Evolutionary conservation across 2,329 filamentous ascomycete species (phyloP).

Genomic region (Calonectria henricotiae): DNA sequence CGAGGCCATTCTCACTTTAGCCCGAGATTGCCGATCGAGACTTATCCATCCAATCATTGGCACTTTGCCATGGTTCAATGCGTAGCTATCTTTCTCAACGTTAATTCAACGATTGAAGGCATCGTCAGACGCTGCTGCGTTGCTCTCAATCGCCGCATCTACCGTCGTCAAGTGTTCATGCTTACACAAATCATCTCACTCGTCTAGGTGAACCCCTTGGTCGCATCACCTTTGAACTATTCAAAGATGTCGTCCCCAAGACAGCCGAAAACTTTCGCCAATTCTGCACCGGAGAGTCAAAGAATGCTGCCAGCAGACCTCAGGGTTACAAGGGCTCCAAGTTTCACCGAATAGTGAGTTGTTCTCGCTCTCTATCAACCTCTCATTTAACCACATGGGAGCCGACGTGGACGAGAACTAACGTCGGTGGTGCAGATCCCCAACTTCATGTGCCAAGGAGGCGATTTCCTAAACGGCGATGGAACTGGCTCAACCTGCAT

Average conservation of each 20-base stretch:
- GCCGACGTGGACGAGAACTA: slow-evolving; percentile 26
- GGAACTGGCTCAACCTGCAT: slow-evolving; percentile 91
- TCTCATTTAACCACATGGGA: too few relatives aligned
- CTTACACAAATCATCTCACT: slow-evolving; percentile 21
- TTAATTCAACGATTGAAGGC: background rate
- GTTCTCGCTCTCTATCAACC: slow-evolving; percentile 15
- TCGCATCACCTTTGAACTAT: slow-evolving; percentile 92
- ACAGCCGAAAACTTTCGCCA: slow-evolving; percentile 98
- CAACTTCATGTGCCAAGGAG: slow-evolving; percentile 98
- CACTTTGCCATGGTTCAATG: background rate
- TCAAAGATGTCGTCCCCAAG: slow-evolving; percentile 85
- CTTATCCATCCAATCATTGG: background rate
- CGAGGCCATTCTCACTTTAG: slow-evolving; percentile 32
- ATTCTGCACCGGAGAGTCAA: slow-evolving; percentile 95
- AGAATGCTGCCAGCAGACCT: slow-evolving; percentile 81
- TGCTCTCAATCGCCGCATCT: too few relatives aligned
- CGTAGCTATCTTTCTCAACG: background rate
- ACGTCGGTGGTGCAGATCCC: slow-evolving; percentile 76
- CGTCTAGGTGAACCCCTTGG: slow-evolving; percentile 86
- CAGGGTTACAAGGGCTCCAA: slow-evolving; percentile 96
- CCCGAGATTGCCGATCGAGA: slow-evolving; percentile 7
- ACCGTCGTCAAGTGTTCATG: background rate
- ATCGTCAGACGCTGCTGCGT: background rate
- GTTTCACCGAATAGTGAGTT: slow-evolving; percentile 90
- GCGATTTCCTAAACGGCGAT: slow-evolving; percentile 94